phyloP scores from a whole-genome alignment of 1,139 yeast genomes.

The Arxiozyma slooffiae region DNA sequence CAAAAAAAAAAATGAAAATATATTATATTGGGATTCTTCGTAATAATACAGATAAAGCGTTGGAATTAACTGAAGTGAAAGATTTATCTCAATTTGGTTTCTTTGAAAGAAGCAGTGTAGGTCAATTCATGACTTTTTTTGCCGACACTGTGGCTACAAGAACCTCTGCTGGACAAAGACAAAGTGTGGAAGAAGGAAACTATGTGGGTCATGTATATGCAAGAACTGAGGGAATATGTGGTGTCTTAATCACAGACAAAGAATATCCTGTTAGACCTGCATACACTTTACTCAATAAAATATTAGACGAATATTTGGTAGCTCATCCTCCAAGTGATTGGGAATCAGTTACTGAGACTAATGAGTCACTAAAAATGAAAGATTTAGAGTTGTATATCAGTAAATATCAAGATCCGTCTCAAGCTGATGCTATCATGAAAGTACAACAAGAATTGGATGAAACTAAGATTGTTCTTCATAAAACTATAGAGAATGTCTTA shows the following conservation, averaged over 20 bases:
- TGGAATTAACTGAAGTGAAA: slow-evolving; percentile 70
- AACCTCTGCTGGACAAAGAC: slow-evolving; percentile 84
- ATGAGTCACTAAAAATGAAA: slow-evolving; percentile 44
- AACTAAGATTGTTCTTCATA: slow-evolving; percentile 90
- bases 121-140: slow-evolving; percentile 91
- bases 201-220: slow-evolving; percentile 90
- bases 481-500: slow-evolving; percentile 87
- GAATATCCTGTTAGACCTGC: slow-evolving; percentile 98
- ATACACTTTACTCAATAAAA: slow-evolving; percentile 79
- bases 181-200: slow-evolving; percentile 82
- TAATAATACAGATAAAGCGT: slow-evolving; percentile 48
- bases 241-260: slow-evolving; percentile 84
- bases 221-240: slow-evolving; percentile 85
- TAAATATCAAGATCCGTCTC: slow-evolving; percentile 92
- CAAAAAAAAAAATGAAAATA: slow-evolving; percentile 55
- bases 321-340: slow-evolving; percentile 72
- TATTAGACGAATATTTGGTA: slow-evolving; percentile 80
- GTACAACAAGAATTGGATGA: slow-evolving; percentile 97
- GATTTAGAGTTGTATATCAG: slow-evolving; percentile 60
- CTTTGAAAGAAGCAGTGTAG: slow-evolving; percentile 66
- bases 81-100: slow-evolving; percentile 81
- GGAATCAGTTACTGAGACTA: slow-evolving; percentile 46
- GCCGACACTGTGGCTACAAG: slow-evolving; percentile 84
- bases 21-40: slow-evolving; percentile 82
- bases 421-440: slow-evolving; percentile 93